These are phyloP conservation scores for Penicillium corylophilum DNA, from an alignment of 2,329 filamentous ascomycete species.

Conservation along the genomic window DNA sequence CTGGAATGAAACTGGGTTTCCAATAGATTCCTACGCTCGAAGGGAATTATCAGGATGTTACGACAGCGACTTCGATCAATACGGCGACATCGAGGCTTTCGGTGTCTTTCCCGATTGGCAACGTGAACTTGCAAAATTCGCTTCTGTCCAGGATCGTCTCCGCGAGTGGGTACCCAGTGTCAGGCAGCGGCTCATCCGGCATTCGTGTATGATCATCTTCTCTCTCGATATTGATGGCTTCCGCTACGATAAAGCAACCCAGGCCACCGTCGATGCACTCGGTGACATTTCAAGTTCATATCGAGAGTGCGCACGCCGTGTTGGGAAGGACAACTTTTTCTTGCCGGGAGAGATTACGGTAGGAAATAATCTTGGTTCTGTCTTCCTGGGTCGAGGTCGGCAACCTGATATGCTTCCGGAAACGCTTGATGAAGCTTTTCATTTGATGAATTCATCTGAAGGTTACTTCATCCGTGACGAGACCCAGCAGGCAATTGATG, in stretches of 20 bases:
- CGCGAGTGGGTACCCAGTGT: constrained; percentile 63
- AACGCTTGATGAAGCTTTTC: constrained; percentile 51
- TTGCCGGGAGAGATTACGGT: constrained; percentile 64
- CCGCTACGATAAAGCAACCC: constrained; percentile 66
- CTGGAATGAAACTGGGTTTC: constrained; percentile 59
- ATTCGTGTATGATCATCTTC: constrained; percentile 63
- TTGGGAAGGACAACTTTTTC: constrained; percentile 64
- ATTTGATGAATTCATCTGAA: constrained; percentile 45
- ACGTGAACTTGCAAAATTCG: constrained; percentile 65
- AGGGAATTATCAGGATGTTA: constrained; percentile 56
- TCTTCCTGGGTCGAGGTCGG: constrained; percentile 63
- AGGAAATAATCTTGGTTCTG: constrained; percentile 59
- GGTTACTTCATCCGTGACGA: constrained; percentile 54
- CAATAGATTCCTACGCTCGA: constrained; percentile 49
- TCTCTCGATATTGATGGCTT: constrained; percentile 67
- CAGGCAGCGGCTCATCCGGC: constrained; percentile 56
- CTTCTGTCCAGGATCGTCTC: constrained; percentile 65
- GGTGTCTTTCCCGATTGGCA: constrained; percentile 64
- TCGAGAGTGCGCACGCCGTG: constrained; percentile 55
- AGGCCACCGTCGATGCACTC: constrained; percentile 62
- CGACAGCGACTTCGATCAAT: constrained; percentile 65
- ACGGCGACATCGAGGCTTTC: constrained; percentile 63
- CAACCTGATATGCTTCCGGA: constrained; percentile 54
- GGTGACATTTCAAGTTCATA: constrained; percentile 58
- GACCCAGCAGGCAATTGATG: constrained; percentile 57